A percentile compares a stretch with the other conserved stretches of the same genome.
phyloP scores from a whole-genome alignment of 371 early-diverging fungal genomes.

The Mortierella sp. region DNA sequence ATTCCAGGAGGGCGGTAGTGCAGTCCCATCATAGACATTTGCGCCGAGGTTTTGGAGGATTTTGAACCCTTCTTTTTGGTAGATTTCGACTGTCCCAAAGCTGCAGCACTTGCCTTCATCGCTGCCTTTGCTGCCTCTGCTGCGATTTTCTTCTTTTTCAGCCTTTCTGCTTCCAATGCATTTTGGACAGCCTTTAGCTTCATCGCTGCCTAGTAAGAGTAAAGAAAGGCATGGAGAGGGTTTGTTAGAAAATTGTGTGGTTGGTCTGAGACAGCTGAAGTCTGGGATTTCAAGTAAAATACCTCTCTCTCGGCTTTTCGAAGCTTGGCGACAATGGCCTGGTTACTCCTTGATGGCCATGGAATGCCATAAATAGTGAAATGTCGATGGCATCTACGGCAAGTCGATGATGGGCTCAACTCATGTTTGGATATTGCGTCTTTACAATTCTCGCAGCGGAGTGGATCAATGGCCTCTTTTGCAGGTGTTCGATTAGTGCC shows the following conservation, averaged over 20 bases:
- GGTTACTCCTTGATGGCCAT: constrained; percentile 40
- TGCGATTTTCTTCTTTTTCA: constrained; percentile 15
- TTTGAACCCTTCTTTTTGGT: neutral
- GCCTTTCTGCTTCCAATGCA: constrained; percentile 15
- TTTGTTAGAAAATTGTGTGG: neutral
- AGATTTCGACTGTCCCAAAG: neutral
- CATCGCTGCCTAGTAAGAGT: constrained; percentile 7
- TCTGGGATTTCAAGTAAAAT: neutral
- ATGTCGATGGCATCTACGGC: constrained; percentile 43
- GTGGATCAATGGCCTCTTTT: neutral
- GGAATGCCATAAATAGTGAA: constrained; percentile 21
- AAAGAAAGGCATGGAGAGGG: neutral
- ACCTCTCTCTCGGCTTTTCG: constrained; percentile 25
- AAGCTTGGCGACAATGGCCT: constrained; percentile 8
- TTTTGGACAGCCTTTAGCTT: constrained; percentile 17
- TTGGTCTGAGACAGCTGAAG: neutral
- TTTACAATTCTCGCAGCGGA: constrained; percentile 28
- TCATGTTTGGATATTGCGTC: constrained; percentile 12
- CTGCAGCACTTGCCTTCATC: neutral
- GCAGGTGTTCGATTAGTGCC: neutral
- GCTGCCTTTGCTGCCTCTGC: constrained; percentile 21
- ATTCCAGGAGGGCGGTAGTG: neutral
- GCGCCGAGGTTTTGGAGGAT: neutral
- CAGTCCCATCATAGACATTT: neutral
- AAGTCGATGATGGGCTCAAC: neutral